Percentiles rank a stretch among this genome's conserved stretches.
phyloP scores from a whole-genome alignment of 2,329 filamentous ascomycete genomes.

The Aspergillus nomiae region DNA sequence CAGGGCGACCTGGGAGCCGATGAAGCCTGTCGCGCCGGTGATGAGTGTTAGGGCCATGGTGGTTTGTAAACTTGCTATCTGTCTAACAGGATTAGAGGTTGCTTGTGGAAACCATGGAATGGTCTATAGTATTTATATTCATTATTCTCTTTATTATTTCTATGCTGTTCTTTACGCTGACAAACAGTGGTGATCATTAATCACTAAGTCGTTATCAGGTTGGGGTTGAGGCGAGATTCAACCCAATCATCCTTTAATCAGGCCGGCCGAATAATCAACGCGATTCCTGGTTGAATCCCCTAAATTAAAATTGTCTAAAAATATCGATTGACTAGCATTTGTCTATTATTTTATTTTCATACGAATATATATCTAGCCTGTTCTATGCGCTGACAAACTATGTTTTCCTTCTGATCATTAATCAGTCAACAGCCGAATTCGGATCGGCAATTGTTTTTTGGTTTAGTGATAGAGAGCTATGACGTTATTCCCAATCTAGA shows the following conservation, averaged over 20 bases:
- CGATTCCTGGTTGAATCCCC: too few relatives aligned
- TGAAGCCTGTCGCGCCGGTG: constrained; percentile 28
- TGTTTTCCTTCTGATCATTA: not conserved
- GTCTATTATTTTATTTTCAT: too few relatives aligned
- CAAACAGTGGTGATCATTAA: constrained; percentile 5
- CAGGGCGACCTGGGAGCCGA: constrained; percentile 19
- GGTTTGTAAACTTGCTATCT: too few relatives aligned
- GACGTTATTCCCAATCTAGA: not conserved
- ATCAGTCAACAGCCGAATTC: not conserved
- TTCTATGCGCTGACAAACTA: not conserved
- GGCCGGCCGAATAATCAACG: too few relatives aligned
- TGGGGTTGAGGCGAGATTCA: too few relatives aligned
- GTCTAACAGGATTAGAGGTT: not conserved
- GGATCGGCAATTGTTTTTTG: not conserved
- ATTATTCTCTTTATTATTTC: not conserved
- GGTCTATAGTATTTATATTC: not conserved
- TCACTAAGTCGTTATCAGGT: not conserved
- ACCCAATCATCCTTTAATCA: too few relatives aligned
- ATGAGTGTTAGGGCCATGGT: constrained; percentile 19
- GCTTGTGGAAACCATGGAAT: not conserved
- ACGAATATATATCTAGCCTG: too few relatives aligned
- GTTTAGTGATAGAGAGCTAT: not conserved
- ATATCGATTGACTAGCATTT: too few relatives aligned
- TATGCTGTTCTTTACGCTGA: not conserved
- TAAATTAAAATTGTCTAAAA: too few relatives aligned